phyloP scores from a whole-genome alignment of 2,329 filamentous ascomycete species.

The Colletotrichum lini region DNA sequence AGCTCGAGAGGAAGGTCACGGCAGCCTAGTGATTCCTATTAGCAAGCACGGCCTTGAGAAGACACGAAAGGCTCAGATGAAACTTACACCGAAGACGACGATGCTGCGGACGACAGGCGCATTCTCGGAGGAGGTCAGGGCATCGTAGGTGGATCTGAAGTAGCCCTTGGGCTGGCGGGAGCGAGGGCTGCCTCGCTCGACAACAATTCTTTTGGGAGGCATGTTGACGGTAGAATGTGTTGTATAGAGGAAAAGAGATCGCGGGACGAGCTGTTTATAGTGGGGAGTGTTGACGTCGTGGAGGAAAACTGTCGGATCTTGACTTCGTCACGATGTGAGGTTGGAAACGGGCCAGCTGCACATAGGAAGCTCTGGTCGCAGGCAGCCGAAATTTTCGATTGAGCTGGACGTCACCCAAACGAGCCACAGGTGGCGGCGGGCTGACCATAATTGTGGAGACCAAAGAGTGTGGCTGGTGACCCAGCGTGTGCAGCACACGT shows the following conservation, averaged over 20 bases:
- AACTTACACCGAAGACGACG: conserved; percentile 76
- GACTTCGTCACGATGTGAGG: conserved; percentile 16
- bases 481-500: too few relatives aligned
- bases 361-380: conserved; percentile 2
- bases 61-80: not conserved
- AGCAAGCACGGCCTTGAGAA: conserved; percentile 4
- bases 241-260: conserved; percentile 4
- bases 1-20: conserved; percentile 77
- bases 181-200: conserved; percentile 62
- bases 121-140: conserved; percentile 77
- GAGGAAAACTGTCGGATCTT: conserved; percentile 16
- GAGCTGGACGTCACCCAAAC: conserved; percentile 13
- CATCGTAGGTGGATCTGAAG: conserved; percentile 71
- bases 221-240: conserved; percentile 59
- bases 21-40: conserved; percentile 63
- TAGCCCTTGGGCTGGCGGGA: conserved; percentile 66
- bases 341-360: not conserved
- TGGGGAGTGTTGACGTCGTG: not conserved
- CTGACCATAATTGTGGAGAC: not conserved
- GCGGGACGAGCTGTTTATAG: not conserved
- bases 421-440: conserved; percentile 1
- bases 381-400: conserved; percentile 34
- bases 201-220: conserved; percentile 73
- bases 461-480: not conserved
- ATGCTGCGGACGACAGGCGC: conserved; percentile 77